phyloP scores from a whole-genome alignment of 371 early-diverging fungal genomes.

The Syncephalastrum contaminatum region DNA sequence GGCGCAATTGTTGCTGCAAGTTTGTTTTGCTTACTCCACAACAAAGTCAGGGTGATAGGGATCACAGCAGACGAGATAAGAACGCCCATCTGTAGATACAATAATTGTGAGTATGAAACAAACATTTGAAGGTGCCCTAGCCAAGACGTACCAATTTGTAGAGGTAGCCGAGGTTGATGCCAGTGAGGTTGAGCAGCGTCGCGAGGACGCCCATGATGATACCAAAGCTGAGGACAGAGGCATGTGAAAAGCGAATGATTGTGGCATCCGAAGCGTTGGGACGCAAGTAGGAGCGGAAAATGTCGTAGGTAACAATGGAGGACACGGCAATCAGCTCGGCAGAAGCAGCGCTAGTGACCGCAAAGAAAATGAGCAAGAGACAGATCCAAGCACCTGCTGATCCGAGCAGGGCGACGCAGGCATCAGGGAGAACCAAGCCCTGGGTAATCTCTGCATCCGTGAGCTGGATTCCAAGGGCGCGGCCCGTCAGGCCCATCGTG shows the following conservation, averaged over 20 bases:
- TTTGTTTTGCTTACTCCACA: constrained; percentile 64
- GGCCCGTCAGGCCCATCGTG: constrained; percentile 64
- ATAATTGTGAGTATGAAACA: neutral
- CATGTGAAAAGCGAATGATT: constrained; percentile 59
- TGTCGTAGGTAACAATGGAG: constrained; percentile 67
- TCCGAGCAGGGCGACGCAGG: constrained; percentile 63
- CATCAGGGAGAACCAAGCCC: constrained; percentile 65
- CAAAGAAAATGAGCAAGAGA: constrained; percentile 68
- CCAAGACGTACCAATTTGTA: constrained; percentile 37
- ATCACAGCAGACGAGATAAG: constrained; percentile 63
- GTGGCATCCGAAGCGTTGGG: constrained; percentile 60
- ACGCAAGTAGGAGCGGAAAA: constrained; percentile 66
- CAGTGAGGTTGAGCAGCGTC: constrained; percentile 56
- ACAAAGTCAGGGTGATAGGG: constrained; percentile 61
- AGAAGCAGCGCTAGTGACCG: constrained; percentile 67
- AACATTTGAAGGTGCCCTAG: neutral
- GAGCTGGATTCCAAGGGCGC: constrained; percentile 61
- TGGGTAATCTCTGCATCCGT: constrained; percentile 51
- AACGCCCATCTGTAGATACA: constrained; percentile 57
- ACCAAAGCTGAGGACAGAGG: constrained; percentile 57
- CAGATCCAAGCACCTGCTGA: constrained; percentile 61
- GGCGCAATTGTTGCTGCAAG: constrained; percentile 56
- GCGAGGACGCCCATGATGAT: constrained; percentile 67
- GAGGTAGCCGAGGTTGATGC: constrained; percentile 66
- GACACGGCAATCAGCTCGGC: constrained; percentile 73